phyloP scores from a whole-genome alignment of 2,329 filamentous ascomycete genomes.

The Stachybotrys chartarum region DNA sequence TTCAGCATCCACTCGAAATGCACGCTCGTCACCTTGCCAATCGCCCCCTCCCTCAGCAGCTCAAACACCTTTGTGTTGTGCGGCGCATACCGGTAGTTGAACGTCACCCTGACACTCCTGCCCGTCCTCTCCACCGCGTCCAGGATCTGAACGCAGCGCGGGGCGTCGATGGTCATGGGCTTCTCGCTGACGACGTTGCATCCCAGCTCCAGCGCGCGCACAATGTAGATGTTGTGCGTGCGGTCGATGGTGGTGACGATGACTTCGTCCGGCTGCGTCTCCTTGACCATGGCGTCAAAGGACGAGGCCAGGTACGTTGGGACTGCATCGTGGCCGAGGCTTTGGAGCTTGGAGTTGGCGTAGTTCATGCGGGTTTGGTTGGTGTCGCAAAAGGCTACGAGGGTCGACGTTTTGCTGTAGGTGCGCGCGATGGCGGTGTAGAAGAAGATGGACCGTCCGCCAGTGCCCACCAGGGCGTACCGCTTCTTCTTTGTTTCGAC shows the following conservation, averaged over 20 bases:
- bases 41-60: conserved; percentile 44
- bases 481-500: conserved; percentile 21
- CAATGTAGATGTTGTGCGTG: conserved; percentile 53
- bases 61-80: conserved; percentile 55
- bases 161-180: conserved; percentile 56
- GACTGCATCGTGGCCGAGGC: conserved; percentile 38
- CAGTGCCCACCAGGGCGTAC: conserved; percentile 52
- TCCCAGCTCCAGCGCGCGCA: conserved; percentile 50
- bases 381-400: conserved; percentile 53
- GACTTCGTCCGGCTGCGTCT: conserved; percentile 51
- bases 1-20: conserved; percentile 61
- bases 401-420: conserved; percentile 39
- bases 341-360: conserved; percentile 41
- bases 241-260: conserved; percentile 59
- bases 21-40: conserved; percentile 49
- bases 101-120: conserved; percentile 47
- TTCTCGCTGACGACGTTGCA: conserved; percentile 58
- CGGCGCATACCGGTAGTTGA: conserved; percentile 61
- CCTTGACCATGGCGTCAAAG: conserved; percentile 51
- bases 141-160: conserved; percentile 44
- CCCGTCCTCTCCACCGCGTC: conserved; percentile 19
- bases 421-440: conserved; percentile 50
- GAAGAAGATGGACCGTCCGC: conserved; percentile 53
- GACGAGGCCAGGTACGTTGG: conserved; percentile 46
- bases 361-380: conserved; percentile 53